Evolutionary conservation across 176 grass and related monocot genomes (phyloP).

Genomic region (Zoysia japonica): DNA sequence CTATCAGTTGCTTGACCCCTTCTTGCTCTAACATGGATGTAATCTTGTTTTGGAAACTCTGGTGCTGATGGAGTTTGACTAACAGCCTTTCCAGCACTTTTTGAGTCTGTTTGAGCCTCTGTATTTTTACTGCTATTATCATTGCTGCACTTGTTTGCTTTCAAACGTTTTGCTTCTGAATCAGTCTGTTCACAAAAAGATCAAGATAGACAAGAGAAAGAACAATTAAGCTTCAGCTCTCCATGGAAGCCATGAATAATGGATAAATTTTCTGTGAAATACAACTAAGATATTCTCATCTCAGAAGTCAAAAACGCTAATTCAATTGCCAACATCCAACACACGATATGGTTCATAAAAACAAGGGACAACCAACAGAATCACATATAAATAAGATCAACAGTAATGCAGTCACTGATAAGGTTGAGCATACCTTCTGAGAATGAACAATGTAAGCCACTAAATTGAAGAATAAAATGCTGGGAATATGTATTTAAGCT

Average conservation of each 20-base stretch:
- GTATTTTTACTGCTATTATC: slow-evolving; percentile 57
- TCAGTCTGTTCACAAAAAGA: slow-evolving; percentile 44
- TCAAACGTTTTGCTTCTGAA: slow-evolving; percentile 65
- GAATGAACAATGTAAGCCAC: slow-evolving; percentile 7
- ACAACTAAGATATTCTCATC: neutral
- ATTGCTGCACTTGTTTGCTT: slow-evolving; percentile 57
- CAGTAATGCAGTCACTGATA: neutral
- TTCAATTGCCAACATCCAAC: neutral
- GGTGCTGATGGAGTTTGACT: slow-evolving; percentile 54
- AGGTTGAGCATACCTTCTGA: neutral
- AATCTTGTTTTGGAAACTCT: slow-evolving; percentile 86
- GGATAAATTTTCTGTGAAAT: neutral
- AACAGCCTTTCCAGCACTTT: slow-evolving; percentile 48
- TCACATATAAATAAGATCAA: neutral
- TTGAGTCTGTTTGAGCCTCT: slow-evolving; percentile 68
- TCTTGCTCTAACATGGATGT: slow-evolving; percentile 95
- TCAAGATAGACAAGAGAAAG: neutral
- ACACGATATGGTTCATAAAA: neutral
- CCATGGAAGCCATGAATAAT: neutral
- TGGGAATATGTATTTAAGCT: neutral
- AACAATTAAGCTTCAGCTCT: slow-evolving; percentile 2
- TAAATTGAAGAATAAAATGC: slow-evolving; percentile 32
- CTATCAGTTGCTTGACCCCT: slow-evolving; percentile 97
- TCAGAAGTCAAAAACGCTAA: slow-evolving; percentile 8
- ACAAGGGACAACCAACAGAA: neutral